These are phyloP conservation scores for Monilinia polystroma DNA, from an alignment of 2,329 filamentous ascomycete genomes.

Conservation along the genomic window DNA sequence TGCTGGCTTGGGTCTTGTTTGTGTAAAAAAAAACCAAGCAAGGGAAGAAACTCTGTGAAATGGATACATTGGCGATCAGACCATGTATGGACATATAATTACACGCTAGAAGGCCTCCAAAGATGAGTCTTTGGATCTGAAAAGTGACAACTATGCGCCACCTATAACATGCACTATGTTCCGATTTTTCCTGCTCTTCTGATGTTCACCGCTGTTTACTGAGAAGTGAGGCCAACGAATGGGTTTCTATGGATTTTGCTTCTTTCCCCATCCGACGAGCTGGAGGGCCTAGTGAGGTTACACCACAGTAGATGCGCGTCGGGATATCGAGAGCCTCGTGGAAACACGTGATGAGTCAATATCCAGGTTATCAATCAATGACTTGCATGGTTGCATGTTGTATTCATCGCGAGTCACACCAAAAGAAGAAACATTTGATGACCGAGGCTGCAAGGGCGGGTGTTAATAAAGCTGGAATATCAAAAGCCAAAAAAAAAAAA, in stretches of 20 bases:
- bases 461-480: not conserved
- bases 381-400: conserved; percentile 18
- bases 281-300: conserved; percentile 27
- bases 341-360: conserved; percentile 6
- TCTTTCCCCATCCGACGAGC: conserved; percentile 20
- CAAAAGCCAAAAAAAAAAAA: not conserved
- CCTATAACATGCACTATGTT: conserved; percentile 20
- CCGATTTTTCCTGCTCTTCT: conserved; percentile 2
- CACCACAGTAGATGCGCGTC: conserved; percentile 23
- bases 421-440: not conserved
- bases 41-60: conserved; percentile 8
- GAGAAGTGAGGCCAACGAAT: conserved; percentile 12
- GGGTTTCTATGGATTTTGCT: conserved; percentile 1
- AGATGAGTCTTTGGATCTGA: conserved; percentile 13
- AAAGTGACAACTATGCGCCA: conserved; percentile 30
- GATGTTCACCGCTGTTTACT: conserved; percentile 36
- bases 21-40: conserved; percentile 19
- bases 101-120: conserved; percentile 10
- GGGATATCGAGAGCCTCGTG: conserved; percentile 9
- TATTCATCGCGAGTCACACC: conserved; percentile 7
- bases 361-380: conserved; percentile 18
- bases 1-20: conserved; percentile 13
- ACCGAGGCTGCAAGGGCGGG: not conserved
- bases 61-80: conserved; percentile 10
- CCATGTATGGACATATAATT: conserved; percentile 10